Percentiles rank a stretch among this genome's conserved stretches.
phyloP scores from a whole-genome alignment of 495 filamentous ascomycete genomes.

The Penicillium riverlandense region DNA sequence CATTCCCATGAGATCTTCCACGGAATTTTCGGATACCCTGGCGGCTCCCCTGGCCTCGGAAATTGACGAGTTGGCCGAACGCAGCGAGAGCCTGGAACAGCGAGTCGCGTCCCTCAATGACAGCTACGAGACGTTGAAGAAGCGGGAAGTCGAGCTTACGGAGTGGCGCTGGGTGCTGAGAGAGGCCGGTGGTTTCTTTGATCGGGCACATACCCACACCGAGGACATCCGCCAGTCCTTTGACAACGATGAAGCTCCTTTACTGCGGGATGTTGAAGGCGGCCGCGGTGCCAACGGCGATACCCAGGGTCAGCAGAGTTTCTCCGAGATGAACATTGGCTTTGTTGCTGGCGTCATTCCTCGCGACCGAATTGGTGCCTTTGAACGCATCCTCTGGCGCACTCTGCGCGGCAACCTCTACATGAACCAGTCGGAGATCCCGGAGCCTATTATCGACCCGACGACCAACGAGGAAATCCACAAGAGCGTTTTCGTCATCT shows the following conservation, averaged over 20 bases:
- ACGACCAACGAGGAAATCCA: slow-evolving; percentile 79
- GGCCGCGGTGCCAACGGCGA: slow-evolving; percentile 64
- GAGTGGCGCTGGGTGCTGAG: slow-evolving; percentile 97
- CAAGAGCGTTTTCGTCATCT: slow-evolving; percentile 99
- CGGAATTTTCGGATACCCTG: slow-evolving; percentile 77
- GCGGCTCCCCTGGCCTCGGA: slow-evolving; percentile 83
- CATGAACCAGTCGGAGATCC: slow-evolving; percentile 99
- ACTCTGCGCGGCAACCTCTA: slow-evolving; percentile 96
- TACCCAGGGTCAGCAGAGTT: slow-evolving; percentile 67
- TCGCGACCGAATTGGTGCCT: slow-evolving; percentile 84
- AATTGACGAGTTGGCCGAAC: slow-evolving; percentile 91
- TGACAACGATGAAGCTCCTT: slow-evolving; percentile 76
- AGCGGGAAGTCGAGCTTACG: slow-evolving; percentile 89
- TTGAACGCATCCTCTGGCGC: slow-evolving; percentile 95
- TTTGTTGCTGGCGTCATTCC: slow-evolving; percentile 98
- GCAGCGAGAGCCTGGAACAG: slow-evolving; percentile 85
- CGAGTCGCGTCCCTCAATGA: slow-evolving; percentile 86
- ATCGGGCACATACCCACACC: slow-evolving; percentile 88
- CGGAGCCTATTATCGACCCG: slow-evolving; percentile 89
- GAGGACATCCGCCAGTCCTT: slow-evolving; percentile 92
- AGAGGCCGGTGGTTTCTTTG: slow-evolving; percentile 95
- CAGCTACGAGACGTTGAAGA: slow-evolving; percentile 97
- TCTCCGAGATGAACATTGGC: slow-evolving; percentile 97
- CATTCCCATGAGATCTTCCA: slow-evolving; percentile 74
- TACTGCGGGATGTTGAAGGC: slow-evolving; percentile 78